Evolutionary conservation across 192 early-diverging fungal species (phyloP).

Genomic region (Coemansia sp.): DNA sequence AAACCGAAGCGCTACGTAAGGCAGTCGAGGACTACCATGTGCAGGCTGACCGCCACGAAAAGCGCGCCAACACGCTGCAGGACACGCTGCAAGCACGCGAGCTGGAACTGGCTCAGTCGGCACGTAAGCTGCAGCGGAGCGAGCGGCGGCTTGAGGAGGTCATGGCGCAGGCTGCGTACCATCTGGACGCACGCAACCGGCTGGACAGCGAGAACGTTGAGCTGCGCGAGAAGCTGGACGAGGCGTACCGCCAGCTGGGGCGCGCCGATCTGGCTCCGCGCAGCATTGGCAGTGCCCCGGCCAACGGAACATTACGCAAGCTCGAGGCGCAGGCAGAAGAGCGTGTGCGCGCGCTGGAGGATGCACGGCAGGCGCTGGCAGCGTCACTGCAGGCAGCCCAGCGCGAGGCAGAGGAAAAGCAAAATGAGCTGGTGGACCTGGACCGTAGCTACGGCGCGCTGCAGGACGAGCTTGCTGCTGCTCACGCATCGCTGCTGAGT

Average conservation of each 20-base stretch:
- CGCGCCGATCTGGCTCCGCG: constrained; percentile 58
- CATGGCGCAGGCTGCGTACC: constrained; percentile 64
- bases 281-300: constrained; percentile 39
- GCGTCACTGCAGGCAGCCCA: constrained; percentile 70
- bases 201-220: constrained; percentile 62
- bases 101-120: constrained; percentile 56
- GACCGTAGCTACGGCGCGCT: constrained; percentile 52
- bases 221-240: constrained; percentile 61
- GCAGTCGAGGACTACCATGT: constrained; percentile 63
- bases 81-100: constrained; percentile 63
- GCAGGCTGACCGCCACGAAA: constrained; percentile 66
- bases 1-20: constrained; percentile 56
- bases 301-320: constrained; percentile 10
- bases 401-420: constrained; percentile 79
- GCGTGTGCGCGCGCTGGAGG: constrained; percentile 74
- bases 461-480: constrained; percentile 47
- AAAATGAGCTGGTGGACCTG: constrained; percentile 57
- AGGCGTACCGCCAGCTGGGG: constrained; percentile 56
- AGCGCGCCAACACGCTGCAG: constrained; percentile 64
- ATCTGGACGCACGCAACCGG: constrained; percentile 62
- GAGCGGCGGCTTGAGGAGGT: constrained; percentile 71
- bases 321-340: constrained; percentile 68
- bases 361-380: constrained; percentile 75
- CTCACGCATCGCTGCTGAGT: constrained; percentile 25
- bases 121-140: constrained; percentile 62